Evolutionary conservation across 192 early-diverging fungal genomes (phyloP), one percentile per base, ranked within the genome.

Genomic region (Backusella sp.): DNA sequence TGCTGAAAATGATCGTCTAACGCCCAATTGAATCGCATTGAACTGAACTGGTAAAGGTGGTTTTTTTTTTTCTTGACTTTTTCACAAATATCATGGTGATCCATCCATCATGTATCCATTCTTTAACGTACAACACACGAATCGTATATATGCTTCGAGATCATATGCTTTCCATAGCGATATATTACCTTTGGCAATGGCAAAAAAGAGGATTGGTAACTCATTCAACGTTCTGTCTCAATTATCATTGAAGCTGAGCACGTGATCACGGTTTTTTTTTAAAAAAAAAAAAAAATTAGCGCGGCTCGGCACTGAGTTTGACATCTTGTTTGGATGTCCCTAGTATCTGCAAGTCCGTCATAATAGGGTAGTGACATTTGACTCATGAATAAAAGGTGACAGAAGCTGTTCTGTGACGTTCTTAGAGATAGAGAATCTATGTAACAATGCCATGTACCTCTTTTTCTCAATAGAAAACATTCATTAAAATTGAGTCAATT

Each of bases 161-260:
- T 62, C 1, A 62, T n/a, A 62, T 28, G 56, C 6, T 62, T 62
- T 28, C 26, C 56, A 23, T 56, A 23, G 19, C 14, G 56, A 74
- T 66, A 74, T 35, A 59, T 37, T 44, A 65, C 46, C 72, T 59
- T 73, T 74, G 73, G 65, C 59, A 44, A 67, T 66, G 17, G 28
- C 59, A 37, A 26, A 74, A 74, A 66, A 65, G 52, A 56, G 72
- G 72, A 73, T 23, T 62, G 56, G 26, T 62, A 62, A 62, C 14
- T 8, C 9, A 62, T 62, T 11, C 21, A 23, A 26, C 11, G 8
- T 59, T 59, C 53, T 11, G 53, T 59, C 11, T 26, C 7, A 59
- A 12, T 59, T 59, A 59, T 11, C 21, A 2, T 59, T 26, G 53
- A 26, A 26, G 1, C 3, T 59, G 53, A 11, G 0, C 53, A 59